Conservation (phyloP, 768 basidiomycete species). For the Rhizopogon vulgaris region DNA sequence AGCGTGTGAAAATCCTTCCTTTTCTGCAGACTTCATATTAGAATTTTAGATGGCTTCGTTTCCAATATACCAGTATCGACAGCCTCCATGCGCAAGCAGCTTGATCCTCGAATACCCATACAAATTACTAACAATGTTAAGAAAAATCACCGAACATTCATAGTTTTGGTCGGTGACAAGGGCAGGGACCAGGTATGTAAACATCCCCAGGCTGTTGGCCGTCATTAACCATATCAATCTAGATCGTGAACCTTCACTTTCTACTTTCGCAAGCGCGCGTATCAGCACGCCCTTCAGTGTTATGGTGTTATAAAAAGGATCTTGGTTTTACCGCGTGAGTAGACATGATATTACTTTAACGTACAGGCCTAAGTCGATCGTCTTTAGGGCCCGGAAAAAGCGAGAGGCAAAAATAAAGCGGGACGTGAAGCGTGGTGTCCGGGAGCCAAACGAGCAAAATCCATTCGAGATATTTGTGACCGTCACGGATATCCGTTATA, state of each 20-base stretch:
- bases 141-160: conserved; percentile 88
- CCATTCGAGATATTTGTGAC: conserved; percentile 98
- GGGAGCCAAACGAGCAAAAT: conserved; percentile 92
- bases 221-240: neutral
- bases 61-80: neutral
- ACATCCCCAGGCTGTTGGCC: neutral
- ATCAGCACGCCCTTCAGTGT: conserved; percentile 81
- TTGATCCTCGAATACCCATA: conserved; percentile 89
- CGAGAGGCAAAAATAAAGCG: conserved; percentile 95
- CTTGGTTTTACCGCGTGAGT: conserved; percentile 89
- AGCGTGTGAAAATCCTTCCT: neutral
- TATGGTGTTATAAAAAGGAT: conserved; percentile 99
- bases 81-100: conserved; percentile 67
- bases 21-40: neutral
- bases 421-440: conserved; percentile 89
- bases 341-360: neutral
- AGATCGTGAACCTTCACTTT: conserved; percentile 95
- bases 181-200: conserved; percentile 79
- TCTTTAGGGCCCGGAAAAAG: conserved; percentile 84
- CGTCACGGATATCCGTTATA: conserved; percentile 98
- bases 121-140: conserved; percentile 93
- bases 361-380: neutral
- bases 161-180: conserved; percentile 93
- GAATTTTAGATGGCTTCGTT: neutral
- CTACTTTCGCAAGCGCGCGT: conserved; percentile 87